These are phyloP conservation scores for Mortierella sp. DNA, from an alignment of 371 early-diverging fungal genomes.

Conservation along the genomic window DNA sequence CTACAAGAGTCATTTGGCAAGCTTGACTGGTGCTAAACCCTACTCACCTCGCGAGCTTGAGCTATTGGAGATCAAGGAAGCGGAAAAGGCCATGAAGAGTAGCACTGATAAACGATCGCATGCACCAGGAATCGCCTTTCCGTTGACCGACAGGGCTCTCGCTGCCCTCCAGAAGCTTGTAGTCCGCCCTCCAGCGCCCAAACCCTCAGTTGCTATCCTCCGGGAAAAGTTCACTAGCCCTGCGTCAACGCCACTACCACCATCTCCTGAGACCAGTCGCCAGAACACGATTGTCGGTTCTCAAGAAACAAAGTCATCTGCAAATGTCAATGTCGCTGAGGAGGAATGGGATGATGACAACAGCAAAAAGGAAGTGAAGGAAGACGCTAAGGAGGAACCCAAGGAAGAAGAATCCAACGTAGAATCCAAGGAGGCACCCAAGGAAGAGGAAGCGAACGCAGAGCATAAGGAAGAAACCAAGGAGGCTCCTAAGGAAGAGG, in stretches of 20 bases:
- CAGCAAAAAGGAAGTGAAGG: slow-evolving; percentile 10
- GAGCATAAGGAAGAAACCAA: no score
- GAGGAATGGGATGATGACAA: slow-evolving; percentile 46
- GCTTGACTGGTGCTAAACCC: slow-evolving; percentile 81
- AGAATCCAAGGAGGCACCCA: no score
- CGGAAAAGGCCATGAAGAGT: slow-evolving; percentile 59
- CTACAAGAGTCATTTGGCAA: slow-evolving; percentile 76
- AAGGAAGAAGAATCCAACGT: not conserved
- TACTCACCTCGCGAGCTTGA: slow-evolving; percentile 85
- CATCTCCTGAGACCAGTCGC: slow-evolving; percentile 31
- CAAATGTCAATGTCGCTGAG: slow-evolving; percentile 20
- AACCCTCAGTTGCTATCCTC: slow-evolving; percentile 5
- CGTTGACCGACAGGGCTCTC: slow-evolving; percentile 66
- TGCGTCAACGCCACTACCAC: slow-evolving; percentile 47
- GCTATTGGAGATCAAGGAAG: slow-evolving; percentile 69
- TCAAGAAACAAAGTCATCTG: slow-evolving; percentile 2
- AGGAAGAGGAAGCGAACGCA: no score
- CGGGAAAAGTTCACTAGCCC: slow-evolving; percentile 34
- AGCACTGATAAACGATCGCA: slow-evolving; percentile 65
- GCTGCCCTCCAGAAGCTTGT: slow-evolving; percentile 63
- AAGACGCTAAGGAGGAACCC: slow-evolving; percentile 1
- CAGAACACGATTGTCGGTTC: slow-evolving; percentile 14
- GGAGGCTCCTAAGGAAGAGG: not conserved
- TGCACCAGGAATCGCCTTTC: slow-evolving; percentile 72
- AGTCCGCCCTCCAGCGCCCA: not conserved